Base-by-base conservation (phyloP, 306 rosid species). In the Begonia peltatifolia region DNA sequence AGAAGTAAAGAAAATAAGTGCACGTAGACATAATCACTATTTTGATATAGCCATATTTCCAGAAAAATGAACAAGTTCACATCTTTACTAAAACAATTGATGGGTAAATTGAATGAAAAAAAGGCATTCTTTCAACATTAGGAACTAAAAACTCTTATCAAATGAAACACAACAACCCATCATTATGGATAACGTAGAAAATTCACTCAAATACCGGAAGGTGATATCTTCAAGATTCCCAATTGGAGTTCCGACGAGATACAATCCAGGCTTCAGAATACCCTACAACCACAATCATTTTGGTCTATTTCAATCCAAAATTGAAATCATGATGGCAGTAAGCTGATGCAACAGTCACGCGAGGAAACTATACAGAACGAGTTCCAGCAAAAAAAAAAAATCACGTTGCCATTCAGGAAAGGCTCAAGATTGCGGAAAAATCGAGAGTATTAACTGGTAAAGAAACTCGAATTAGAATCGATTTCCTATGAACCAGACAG, bases 241-340 rank as follows among this genome's bases (percentile, higher is more conserved):
- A 11, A 81, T 87, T 3, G 94, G 95, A 30, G 96, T 90, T 59
- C 96, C 94, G 0, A 90, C 99, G 5, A 90, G 74, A 70, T 90
- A 86, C 44, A 90, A 77, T 6, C 94, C 99, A 3, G 95, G 79
- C 53, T 80, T 71, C 42, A 85, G 73, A 54, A 73, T 57, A 62
- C 73, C 71, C 84, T 79, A 71, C 35, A 48, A 66, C n/a, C 46
- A 46, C 35, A n/a, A 16, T 30, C 36, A 30, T 30, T 30, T 30
- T 30, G 36, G 36, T 5, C 36, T 30, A 30, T 30, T 30, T 30
- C 3, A 30, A 30, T 30, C 36, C 3, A 30, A 4, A 3, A 30
- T 30, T 30, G 36, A 30, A 30, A 30, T 30, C 36, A 30, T 30
- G 36, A 5, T 30, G 36, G 36, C 36, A 30, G 36, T 30, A 30